Percentiles rank a stretch among this genome's conserved stretches.
Conservation (phyloP, 768 basidiomycete genomes). For the Inosperma sp. region DNA sequence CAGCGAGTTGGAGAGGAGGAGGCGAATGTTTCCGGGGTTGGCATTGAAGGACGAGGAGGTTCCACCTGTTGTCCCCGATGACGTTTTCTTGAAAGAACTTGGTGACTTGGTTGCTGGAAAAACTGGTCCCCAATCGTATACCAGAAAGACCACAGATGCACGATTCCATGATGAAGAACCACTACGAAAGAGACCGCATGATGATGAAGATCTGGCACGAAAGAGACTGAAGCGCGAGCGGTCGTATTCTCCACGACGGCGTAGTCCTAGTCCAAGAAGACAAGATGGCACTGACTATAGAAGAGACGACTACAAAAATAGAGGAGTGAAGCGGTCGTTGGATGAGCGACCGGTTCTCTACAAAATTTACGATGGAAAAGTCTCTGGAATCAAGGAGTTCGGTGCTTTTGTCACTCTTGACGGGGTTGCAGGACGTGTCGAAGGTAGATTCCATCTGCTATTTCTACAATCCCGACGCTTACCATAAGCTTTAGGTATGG, state of each 20-base stretch:
- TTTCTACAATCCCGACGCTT: slow-evolving; percentile 8
- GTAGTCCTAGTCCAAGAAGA: slow-evolving; percentile 60
- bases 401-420: slow-evolving; percentile 92
- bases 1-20: slow-evolving; percentile 70
- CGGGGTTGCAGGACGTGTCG: slow-evolving; percentile 76
- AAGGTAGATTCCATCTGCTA: slow-evolving; percentile 59
- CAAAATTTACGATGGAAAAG: slow-evolving; percentile 91
- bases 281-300: no score
- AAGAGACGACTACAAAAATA: slow-evolving; percentile 35
- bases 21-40: slow-evolving; percentile 87
- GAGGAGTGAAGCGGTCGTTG: slow-evolving; percentile 37
- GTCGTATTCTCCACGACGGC: slow-evolving; percentile 46
- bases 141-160: slow-evolving; percentile 42
- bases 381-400: slow-evolving; percentile 87
- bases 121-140: no score
- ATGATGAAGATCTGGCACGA: no score
- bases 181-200: slow-evolving; percentile 26
- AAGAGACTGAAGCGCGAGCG: slow-evolving; percentile 45
- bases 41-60: slow-evolving; percentile 74
- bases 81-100: slow-evolving; percentile 81
- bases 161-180: slow-evolving; percentile 39
- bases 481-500: slow-evolving; percentile 64
- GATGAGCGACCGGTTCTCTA: slow-evolving; percentile 86
- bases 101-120: slow-evolving; percentile 85
- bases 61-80: slow-evolving; percentile 57